A percentile compares a stretch with the other conserved stretches of the same genome.
Conservation (phyloP, 768 basidiomycete genomes). For the Agaricus blazei region DNA sequence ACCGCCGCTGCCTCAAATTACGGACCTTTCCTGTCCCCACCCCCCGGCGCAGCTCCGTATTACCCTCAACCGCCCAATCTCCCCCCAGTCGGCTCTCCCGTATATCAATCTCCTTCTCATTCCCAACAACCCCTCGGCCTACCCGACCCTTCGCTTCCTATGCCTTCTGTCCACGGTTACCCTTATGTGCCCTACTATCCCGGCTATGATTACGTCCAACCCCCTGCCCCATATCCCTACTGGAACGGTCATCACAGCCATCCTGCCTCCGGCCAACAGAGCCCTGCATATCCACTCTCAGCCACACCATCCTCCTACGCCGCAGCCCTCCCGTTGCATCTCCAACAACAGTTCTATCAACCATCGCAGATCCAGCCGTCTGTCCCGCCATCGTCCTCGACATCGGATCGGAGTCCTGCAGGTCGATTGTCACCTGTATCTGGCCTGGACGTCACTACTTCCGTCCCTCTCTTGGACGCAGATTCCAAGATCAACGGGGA, state of each 20-base stretch:
- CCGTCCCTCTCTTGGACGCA: background rate
- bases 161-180: conserved; percentile 10
- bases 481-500: background rate
- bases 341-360: conserved; percentile 11
- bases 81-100: conserved; percentile 1
- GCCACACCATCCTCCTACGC: conserved; percentile 12
- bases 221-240: conserved; percentile 28
- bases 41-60: conserved; percentile 13
- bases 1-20: background rate
- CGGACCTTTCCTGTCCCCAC: conserved; percentile 3
- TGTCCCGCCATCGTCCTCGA: background rate
- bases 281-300: conserved; percentile 17
- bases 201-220: conserved; percentile 16
- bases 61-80: conserved; percentile 12
- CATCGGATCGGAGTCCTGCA: background rate
- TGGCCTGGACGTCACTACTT: background rate
- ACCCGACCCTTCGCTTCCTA: conserved; percentile 10
- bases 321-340: conserved; percentile 10
- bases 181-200: conserved; percentile 12
- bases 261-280: conserved; percentile 21
- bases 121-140: background rate
- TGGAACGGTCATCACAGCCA: conserved; percentile 27
- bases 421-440: background rate
- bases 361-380: conserved; percentile 1
- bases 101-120: conserved; percentile 13